These are phyloP conservation scores for Penicillium nucicola DNA, from an alignment of 495 filamentous ascomycete genomes.

Conservation along the genomic window DNA sequence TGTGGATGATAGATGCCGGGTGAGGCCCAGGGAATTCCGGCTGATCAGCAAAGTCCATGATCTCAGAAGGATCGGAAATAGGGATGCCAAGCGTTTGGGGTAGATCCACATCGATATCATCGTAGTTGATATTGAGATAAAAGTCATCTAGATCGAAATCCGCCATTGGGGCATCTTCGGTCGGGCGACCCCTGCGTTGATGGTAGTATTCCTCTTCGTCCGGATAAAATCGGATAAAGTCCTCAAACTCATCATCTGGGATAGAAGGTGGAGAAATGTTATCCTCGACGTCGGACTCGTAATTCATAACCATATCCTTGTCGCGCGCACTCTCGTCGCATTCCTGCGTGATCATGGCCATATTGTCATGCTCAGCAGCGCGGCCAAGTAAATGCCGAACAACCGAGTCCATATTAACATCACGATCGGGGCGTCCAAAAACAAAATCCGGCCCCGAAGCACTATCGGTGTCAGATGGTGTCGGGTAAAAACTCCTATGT, in stretches of 20 bases:
- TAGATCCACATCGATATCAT: constrained; percentile 13
- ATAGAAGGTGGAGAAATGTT: constrained; percentile 9
- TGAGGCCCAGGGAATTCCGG: constrained; percentile 18
- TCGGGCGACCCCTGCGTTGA: constrained; percentile 5
- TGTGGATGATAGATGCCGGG: constrained; percentile 31
- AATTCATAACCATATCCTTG: constrained; percentile 29
- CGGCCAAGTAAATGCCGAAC: constrained; percentile 21
- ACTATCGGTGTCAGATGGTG: constrained; percentile 25
- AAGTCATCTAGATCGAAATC: constrained; percentile 38
- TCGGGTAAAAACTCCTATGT: constrained; percentile 10
- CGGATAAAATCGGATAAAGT: constrained; percentile 37
- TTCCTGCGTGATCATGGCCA: constrained; percentile 20
- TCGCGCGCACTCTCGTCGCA: constrained; percentile 14
- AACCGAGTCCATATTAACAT: constrained; percentile 18
- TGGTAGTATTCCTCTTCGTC: constrained; percentile 26
- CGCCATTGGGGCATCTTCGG: constrained; percentile 6
- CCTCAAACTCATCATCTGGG: constrained; percentile 29
- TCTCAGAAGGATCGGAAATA: constrained; percentile 1
- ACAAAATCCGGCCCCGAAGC: constrained; percentile 12
- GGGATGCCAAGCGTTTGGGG: constrained; percentile 5
- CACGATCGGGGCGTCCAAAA: constrained; percentile 1
- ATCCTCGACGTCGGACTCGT: constrained; percentile 18
- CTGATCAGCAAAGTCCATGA: neutral
- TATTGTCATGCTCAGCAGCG: constrained; percentile 10
- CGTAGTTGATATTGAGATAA: constrained; percentile 25